phyloP scores from a whole-genome alignment of 108 stramenopile species.

The Pinguiococcus pyrenoidosus region DNA sequence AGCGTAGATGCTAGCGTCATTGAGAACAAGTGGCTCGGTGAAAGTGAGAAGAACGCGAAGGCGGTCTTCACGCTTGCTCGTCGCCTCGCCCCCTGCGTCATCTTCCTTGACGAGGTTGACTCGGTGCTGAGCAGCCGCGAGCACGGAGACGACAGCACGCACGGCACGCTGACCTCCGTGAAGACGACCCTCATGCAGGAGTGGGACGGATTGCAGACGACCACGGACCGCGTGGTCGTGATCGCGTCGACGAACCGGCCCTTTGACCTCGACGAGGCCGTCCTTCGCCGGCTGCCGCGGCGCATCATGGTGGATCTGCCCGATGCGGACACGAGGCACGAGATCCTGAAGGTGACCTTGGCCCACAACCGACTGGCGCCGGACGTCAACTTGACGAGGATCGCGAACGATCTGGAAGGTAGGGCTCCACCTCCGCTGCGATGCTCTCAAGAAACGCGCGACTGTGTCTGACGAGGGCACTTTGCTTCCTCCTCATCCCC shows the following conservation, averaged over 20 bases:
- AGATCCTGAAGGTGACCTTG: constrained; percentile 78
- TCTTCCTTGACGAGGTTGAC: constrained; percentile 94
- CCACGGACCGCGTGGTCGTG: constrained; percentile 71
- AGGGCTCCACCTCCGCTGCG: too few species aligned
- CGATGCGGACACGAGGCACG: constrained; percentile 58
- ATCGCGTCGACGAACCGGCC: constrained; percentile 93
- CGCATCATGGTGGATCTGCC: constrained; percentile 91
- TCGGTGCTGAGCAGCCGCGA: constrained; percentile 45
- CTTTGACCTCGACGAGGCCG: constrained; percentile 91
- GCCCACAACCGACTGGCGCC: constrained; percentile 64
- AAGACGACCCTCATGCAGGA: constrained; percentile 71
- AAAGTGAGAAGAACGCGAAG: constrained; percentile 93
- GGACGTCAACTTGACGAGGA: constrained; percentile 64
- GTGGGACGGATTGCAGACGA: constrained; percentile 85
- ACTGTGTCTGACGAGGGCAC: too few species aligned
- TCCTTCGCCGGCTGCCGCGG: constrained; percentile 80
- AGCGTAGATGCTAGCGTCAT: constrained; percentile 87
- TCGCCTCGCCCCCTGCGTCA: constrained; percentile 79
- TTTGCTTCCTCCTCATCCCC: too few species aligned
- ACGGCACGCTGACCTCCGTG: constrained; percentile 73
- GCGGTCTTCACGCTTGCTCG: constrained; percentile 97
- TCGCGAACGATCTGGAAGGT: constrained; percentile 78
- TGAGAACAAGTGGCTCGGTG: constrained; percentile 96
- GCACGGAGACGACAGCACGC: constrained; percentile 72
- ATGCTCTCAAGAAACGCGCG: too few species aligned